phyloP scores from a whole-genome alignment of 441 rosid genomes.

The Erodium moschatum region DNA sequence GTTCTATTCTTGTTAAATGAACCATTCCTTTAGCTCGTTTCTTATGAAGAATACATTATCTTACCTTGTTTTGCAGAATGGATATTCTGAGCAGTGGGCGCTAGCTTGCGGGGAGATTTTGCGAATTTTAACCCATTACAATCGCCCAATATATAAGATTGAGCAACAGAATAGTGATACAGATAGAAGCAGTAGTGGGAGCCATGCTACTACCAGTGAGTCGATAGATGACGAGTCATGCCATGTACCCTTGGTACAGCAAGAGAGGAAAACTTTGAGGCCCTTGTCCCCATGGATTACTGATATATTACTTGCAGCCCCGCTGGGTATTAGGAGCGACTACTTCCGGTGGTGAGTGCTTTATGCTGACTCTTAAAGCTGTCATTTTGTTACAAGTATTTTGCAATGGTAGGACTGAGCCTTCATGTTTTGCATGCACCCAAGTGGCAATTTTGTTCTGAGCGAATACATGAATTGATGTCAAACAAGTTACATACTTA shows the following conservation, averaged over 20 bases:
- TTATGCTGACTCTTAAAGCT: slow-evolving; percentile 5
- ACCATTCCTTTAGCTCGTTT: neutral
- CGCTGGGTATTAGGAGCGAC: slow-evolving; percentile 88
- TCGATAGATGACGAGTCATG: slow-evolving; percentile 36
- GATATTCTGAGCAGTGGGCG: slow-evolving; percentile 98
- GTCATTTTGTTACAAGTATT: neutral
- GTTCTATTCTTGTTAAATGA: neutral
- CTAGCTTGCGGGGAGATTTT: slow-evolving; percentile 94
- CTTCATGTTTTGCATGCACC: no score
- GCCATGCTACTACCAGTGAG: slow-evolving; percentile 37
- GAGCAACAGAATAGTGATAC: slow-evolving; percentile 54
- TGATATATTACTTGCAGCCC: slow-evolving; percentile 91
- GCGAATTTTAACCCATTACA: slow-evolving; percentile 91
- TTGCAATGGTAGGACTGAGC: no score
- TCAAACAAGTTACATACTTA: no score
- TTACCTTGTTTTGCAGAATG: slow-evolving; percentile 46
- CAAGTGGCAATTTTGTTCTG: no score
- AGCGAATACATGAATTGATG: no score
- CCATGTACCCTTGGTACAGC: slow-evolving; percentile 38
- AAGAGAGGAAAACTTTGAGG: slow-evolving; percentile 83
- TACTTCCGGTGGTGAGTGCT: slow-evolving; percentile 88
- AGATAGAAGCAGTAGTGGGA: slow-evolving; percentile 41
- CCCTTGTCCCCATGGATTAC: slow-evolving; percentile 97
- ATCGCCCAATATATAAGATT: slow-evolving; percentile 82
- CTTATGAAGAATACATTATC: no score